A percentile compares a stretch with the other conserved stretches of the same genome.
Conservation (phyloP, 2,329 filamentous ascomycete species). For the Cladosporium sp. region DNA sequence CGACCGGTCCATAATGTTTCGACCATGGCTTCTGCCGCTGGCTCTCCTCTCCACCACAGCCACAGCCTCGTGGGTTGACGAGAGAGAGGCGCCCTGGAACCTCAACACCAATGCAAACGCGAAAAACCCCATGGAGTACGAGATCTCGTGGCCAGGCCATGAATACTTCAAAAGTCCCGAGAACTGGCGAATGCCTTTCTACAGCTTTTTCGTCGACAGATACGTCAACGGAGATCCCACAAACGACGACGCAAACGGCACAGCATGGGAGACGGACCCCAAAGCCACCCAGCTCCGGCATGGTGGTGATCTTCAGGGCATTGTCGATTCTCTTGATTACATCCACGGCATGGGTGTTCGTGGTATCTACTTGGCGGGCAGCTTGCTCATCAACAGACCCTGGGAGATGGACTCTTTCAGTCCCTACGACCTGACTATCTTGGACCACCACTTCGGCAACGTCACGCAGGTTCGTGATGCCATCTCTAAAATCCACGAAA, state of each 20-base stretch:
- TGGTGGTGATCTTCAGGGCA: conserved; percentile 54
- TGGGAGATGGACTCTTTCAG: conserved; percentile 57
- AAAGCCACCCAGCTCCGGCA: conserved; percentile 57
- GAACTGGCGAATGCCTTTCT: conserved; percentile 62
- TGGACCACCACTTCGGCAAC: conserved; percentile 57
- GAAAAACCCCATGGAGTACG: conserved; percentile 52
- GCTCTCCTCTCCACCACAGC: conserved; percentile 6
- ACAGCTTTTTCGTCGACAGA: conserved; percentile 58
- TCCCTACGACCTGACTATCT: conserved; percentile 53
- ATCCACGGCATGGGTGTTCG: conserved; percentile 58
- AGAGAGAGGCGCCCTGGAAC: conserved; percentile 49
- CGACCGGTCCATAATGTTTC: conserved; percentile 10
- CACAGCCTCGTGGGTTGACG: conserved; percentile 39
- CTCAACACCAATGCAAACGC: conserved; percentile 55
- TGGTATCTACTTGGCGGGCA: conserved; percentile 58
- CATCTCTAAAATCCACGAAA: conserved; percentile 54
- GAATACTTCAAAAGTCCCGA: conserved; percentile 49
- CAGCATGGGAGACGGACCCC: conserved; percentile 54
- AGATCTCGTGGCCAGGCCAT: conserved; percentile 50
- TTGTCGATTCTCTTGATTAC: conserved; percentile 57
- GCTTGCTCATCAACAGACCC: conserved; percentile 57
- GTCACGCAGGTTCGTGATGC: conserved; percentile 53
- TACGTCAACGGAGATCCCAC: conserved; percentile 60
- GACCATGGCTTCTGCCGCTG: conserved; percentile 12
- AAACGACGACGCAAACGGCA: conserved; percentile 58